A percentile compares a stretch with the other conserved stretches of the same genome.
Conservation (phyloP, 1,139 yeast species). For the Scheffersomyces titani region DNA sequence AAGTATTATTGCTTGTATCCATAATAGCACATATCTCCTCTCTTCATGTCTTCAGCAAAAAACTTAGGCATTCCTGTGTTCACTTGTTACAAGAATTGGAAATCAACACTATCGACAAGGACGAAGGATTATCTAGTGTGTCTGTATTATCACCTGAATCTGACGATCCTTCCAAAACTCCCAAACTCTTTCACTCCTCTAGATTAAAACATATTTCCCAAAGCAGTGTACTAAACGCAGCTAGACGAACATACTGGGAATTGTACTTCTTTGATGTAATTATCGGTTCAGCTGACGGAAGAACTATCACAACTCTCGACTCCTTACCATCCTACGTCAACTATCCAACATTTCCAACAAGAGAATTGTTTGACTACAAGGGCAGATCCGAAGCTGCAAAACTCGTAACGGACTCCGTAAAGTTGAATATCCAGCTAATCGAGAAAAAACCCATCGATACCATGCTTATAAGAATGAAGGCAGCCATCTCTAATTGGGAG, state of each 20-base stretch:
- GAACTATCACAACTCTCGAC: slow-evolving; percentile 40
- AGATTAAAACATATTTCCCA: slow-evolving; percentile 16
- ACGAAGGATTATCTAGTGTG: background rate
- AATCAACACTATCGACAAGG: slow-evolving; percentile 33
- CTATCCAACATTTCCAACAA: slow-evolving; percentile 36
- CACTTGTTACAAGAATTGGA: slow-evolving; percentile 33
- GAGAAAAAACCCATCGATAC: slow-evolving; percentile 34
- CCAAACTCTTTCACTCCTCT: slow-evolving; percentile 9
- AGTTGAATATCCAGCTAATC: slow-evolving; percentile 44
- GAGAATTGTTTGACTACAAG: slow-evolving; percentile 42
- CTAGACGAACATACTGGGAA: slow-evolving; percentile 51
- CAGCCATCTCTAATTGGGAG: slow-evolving; percentile 51
- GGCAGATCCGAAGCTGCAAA: slow-evolving; percentile 49
- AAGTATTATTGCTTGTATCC: slow-evolving; percentile 35
- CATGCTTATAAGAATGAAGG: slow-evolving; percentile 34
- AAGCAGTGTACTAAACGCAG: slow-evolving; percentile 27
- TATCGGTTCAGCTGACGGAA: slow-evolving; percentile 55
- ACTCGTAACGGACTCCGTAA: slow-evolving; percentile 49
- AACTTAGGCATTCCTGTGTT: slow-evolving; percentile 39
- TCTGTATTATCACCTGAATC: background rate
- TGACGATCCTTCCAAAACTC: background rate
- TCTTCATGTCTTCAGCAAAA: slow-evolving; percentile 42
- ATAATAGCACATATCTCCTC: slow-evolving; percentile 50
- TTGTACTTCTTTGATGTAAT: slow-evolving; percentile 48
- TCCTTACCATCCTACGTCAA: slow-evolving; percentile 27